Evolutionary conservation across 2,329 filamentous ascomycete species (phyloP).

Genomic region (Fusarium pseudonygamai): DNA sequence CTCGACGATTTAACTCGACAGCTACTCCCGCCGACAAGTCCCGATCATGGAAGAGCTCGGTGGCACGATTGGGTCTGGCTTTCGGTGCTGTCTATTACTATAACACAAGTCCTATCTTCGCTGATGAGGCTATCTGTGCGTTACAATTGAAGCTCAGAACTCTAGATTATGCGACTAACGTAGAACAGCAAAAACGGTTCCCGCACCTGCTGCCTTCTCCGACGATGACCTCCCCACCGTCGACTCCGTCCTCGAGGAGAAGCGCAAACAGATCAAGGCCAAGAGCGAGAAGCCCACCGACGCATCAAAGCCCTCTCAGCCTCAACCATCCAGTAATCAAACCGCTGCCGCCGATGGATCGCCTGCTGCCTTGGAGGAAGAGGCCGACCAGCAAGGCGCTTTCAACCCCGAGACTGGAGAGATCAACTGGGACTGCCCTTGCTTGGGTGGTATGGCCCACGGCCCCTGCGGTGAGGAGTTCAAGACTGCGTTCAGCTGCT

Average conservation of each 20-base stretch:
- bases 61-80: conserved; percentile 78
- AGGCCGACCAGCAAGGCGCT: conserved; percentile 86
- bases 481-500: conserved; percentile 96
- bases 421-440: conserved; percentile 99
- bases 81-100: conserved; percentile 88
- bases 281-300: conserved; percentile 43
- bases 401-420: conserved; percentile 99
- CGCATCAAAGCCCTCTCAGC: conserved; percentile 30
- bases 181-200: conserved; percentile 41
- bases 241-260: conserved; percentile 73
- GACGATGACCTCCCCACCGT: conserved; percentile 70
- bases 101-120: conserved; percentile 88
- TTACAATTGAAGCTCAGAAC: conserved; percentile 17
- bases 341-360: conserved; percentile 48
- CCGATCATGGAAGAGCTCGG: conserved; percentile 83
- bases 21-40: conserved; percentile 67
- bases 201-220: conserved; percentile 62
- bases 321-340: conserved; percentile 43
- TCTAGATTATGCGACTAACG: conserved; percentile 11
- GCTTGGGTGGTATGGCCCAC: conserved; percentile 94
- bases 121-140: conserved; percentile 82
- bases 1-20: conserved; percentile 64
- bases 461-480: conserved; percentile 97
- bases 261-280: conserved; percentile 59
- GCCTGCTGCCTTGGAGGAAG: conserved; percentile 73